Evolutionary conservation across 306 rosid species (phyloP).

Genomic region (Malus fusca): DNA sequence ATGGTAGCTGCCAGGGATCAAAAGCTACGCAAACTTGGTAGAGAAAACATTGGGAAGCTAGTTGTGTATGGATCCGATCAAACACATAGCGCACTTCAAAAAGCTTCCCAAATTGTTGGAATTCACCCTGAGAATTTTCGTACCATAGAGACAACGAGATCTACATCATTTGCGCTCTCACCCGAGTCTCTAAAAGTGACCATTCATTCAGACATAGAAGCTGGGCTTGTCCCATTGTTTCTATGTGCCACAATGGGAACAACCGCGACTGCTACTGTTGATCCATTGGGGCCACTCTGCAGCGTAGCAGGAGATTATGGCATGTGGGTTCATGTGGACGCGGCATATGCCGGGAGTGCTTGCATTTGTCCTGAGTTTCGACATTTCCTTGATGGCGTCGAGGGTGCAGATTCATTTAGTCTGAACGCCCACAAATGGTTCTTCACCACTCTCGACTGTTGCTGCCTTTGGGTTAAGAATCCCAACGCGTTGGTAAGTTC

Average conservation of each 20-base stretch:
- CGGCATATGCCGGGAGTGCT: neutral
- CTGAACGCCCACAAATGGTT: constrained; percentile 5
- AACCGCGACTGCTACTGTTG: neutral
- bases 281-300: constrained; percentile 1
- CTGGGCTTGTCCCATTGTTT: neutral
- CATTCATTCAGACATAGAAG: neutral
- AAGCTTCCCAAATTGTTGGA: constrained; percentile 6
- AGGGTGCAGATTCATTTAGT: neutral
- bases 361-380: constrained; percentile 3
- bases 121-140: neutral
- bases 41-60: neutral
- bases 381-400: constrained; percentile 1
- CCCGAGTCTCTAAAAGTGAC: neutral
- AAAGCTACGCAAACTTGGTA: neutral
- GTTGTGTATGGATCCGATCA: constrained; percentile 10
- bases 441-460: constrained; percentile 3
- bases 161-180: neutral
- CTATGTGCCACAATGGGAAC: constrained; percentile 2
- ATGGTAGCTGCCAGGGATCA: constrained; percentile 2
- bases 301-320: neutral
- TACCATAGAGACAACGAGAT: neutral
- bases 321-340: constrained; percentile 11
- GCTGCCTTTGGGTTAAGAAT: constrained; percentile 12
- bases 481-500: neutral
- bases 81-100: constrained; percentile 1